Evolutionary conservation across 768 basidiomycete genomes (phyloP).

Genomic region (Cyathus striatus): DNA sequence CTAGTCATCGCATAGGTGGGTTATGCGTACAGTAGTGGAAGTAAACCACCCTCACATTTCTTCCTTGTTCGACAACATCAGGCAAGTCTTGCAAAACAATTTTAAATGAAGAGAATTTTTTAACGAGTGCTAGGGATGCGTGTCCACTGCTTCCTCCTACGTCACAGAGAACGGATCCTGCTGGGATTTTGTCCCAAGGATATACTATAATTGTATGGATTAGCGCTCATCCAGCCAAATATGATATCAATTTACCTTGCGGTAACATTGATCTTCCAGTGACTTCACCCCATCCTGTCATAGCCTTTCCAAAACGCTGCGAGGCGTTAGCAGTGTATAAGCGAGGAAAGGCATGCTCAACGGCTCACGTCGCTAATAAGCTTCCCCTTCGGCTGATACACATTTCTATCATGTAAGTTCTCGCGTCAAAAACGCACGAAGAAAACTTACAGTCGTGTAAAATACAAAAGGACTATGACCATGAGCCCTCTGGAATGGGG

Average conservation of each 20-base stretch:
- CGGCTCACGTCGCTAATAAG: too few species aligned
- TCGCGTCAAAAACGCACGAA: too few species aligned
- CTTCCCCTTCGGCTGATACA: too few species aligned
- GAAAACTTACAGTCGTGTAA: too few species aligned
- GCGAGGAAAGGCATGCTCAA: not conserved
- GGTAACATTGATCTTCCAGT: conserved; percentile 15
- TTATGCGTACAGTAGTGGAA: not conserved
- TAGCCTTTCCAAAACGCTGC: conserved; percentile 10
- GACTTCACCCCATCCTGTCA: conserved; percentile 23
- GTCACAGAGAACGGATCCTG: conserved; percentile 28
- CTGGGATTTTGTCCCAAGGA: conserved; percentile 25
- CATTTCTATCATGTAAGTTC: too few species aligned
- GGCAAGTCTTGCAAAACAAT: conserved; percentile 34
- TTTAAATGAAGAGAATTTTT: conserved; percentile 25
- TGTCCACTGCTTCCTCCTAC: conserved; percentile 34
- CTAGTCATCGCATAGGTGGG: conserved; percentile 7
- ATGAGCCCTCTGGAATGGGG: too few species aligned
- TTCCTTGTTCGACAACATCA: conserved; percentile 21
- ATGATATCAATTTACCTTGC: conserved; percentile 10
- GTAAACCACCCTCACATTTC: not conserved
- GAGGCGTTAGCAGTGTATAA: not conserved
- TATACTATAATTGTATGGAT: conserved; percentile 16
- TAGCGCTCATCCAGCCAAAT: not conserved
- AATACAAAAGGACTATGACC: too few species aligned
- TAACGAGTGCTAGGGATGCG: conserved; percentile 23